Conservation (phyloP, 192 early-diverging fungal genomes). For the Jimgerdemannia flammicorona region DNA sequence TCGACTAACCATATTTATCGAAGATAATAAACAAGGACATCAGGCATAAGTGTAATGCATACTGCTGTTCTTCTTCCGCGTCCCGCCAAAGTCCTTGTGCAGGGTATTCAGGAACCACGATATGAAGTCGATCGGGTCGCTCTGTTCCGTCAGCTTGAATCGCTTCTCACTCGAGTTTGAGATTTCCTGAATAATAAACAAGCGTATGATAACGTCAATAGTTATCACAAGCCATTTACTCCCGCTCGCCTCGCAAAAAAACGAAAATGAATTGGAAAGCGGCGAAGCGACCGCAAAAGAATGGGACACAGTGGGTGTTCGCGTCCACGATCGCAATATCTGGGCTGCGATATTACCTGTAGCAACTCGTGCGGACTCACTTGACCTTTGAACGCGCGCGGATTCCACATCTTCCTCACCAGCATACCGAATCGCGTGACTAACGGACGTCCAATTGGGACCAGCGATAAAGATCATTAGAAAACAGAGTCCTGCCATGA, state of each 20-base stretch:
- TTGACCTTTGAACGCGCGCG: constrained; percentile 88
- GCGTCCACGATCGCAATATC: not conserved
- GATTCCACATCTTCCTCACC: constrained; percentile 91
- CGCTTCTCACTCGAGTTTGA: constrained; percentile 72
- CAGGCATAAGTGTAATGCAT: constrained; percentile 2
- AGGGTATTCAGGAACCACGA: constrained; percentile 91
- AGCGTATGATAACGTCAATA: not conserved
- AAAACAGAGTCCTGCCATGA: not conserved
- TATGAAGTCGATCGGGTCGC: constrained; percentile 84
- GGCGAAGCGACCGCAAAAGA: no score
- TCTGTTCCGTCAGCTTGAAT: constrained; percentile 76
- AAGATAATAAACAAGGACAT: not conserved
- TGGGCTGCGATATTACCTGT: constrained; percentile 46
- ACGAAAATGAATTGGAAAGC: not conserved
- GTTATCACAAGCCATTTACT: not conserved
- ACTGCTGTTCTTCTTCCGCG: constrained; percentile 68
- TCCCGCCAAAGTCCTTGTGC: constrained; percentile 82
- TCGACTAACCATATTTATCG: constrained; percentile 3
- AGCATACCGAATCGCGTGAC: constrained; percentile 75
- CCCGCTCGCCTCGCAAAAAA: not conserved
- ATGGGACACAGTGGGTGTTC: not conserved
- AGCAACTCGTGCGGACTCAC: constrained; percentile 93
- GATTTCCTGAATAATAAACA: constrained; percentile 56
- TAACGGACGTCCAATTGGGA: constrained; percentile 6
- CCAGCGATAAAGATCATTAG: not conserved